phyloP scores from a whole-genome alignment of 2,329 filamentous ascomycete genomes.

The Curvularia hawaiiensis region DNA sequence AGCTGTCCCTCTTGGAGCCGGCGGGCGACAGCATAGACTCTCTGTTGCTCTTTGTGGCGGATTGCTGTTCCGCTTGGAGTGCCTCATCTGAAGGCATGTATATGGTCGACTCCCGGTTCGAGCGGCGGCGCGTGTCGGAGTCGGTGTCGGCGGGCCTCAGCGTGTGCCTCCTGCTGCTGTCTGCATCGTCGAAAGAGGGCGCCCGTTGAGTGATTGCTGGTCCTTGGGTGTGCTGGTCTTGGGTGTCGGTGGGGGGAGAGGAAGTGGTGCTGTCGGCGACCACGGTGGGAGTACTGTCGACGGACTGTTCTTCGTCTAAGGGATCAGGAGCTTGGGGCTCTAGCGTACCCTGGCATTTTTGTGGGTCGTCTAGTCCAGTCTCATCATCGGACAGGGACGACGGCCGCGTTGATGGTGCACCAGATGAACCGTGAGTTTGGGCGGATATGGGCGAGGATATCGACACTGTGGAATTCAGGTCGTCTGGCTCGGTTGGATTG shows the following conservation, averaged over 20 bases:
- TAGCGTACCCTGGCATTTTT: conserved; percentile 22
- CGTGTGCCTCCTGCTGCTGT: conserved; percentile 22
- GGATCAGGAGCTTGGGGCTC: conserved; percentile 20
- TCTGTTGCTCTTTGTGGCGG: conserved; percentile 30
- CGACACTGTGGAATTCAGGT: conserved; percentile 42
- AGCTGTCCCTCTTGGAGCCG: conserved; percentile 29
- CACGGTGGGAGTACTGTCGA: conserved; percentile 44
- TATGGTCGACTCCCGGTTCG: conserved; percentile 42
- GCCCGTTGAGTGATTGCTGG: conserved; percentile 11
- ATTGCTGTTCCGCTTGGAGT: conserved; percentile 20
- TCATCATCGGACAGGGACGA: conserved; percentile 49
- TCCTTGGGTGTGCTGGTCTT: conserved; percentile 11
- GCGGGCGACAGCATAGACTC: conserved; percentile 37
- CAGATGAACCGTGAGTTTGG: conserved; percentile 46
- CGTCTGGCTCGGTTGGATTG: conserved; percentile 40
- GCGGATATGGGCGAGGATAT: conserved; percentile 47
- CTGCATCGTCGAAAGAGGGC: conserved; percentile 19
- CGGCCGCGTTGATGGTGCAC: conserved; percentile 45
- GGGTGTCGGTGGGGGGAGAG: conserved; percentile 30
- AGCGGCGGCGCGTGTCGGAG: conserved; percentile 26
- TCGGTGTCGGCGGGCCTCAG: conserved; percentile 23
- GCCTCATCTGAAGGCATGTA: conserved; percentile 32
- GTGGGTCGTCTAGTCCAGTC: conserved; percentile 23
- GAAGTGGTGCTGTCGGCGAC: conserved; percentile 39
- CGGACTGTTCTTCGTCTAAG: conserved; percentile 39